These are phyloP conservation scores for Moricandia arvensis DNA, from an alignment of 345 rosid genomes.

Conservation along the genomic window DNA sequence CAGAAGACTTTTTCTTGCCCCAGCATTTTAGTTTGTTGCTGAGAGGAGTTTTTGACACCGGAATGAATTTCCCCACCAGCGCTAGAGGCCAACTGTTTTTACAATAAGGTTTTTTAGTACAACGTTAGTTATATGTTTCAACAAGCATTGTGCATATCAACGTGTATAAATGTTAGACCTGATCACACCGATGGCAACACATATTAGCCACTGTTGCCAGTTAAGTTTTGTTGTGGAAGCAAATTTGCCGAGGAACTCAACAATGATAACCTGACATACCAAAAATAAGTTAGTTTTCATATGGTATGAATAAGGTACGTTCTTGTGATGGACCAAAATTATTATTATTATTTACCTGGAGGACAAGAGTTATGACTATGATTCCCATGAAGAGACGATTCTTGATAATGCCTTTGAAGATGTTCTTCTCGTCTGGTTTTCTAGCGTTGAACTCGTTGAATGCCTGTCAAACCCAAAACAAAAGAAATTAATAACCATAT, in stretches of 20 bases:
- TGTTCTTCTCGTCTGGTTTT: slow-evolving; percentile 83
- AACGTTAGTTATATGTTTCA: slow-evolving; percentile 2
- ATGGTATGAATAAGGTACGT: background rate
- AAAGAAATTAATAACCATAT: background rate
- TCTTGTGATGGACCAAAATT: background rate
- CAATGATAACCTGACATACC: slow-evolving; percentile 58
- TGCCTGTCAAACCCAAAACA: slow-evolving; percentile 45
- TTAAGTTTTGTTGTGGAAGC: slow-evolving; percentile 65
- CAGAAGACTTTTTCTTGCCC: slow-evolving; percentile 36
- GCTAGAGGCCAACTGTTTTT: slow-evolving; percentile 91
- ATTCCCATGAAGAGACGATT: slow-evolving; percentile 81
- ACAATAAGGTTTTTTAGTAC: background rate
- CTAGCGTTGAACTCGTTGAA: slow-evolving; percentile 95
- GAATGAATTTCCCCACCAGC: slow-evolving; percentile 65
- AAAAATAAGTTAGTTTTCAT: background rate
- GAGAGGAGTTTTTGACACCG: slow-evolving; percentile 62
- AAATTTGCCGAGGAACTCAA: slow-evolving; percentile 83
- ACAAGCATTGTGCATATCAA: background rate
- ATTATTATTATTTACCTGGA: slow-evolving; percentile 56
- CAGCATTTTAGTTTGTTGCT: slow-evolving; percentile 30
- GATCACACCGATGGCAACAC: slow-evolving; percentile 55
- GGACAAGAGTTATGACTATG: slow-evolving; percentile 63
- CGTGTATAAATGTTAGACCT: slow-evolving; percentile 44
- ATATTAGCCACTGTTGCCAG: slow-evolving; percentile 77
- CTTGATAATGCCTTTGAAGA: slow-evolving; percentile 65